phyloP scores from a whole-genome alignment of 169 alveolate genomes.

The Plasmodium sp. region DNA sequence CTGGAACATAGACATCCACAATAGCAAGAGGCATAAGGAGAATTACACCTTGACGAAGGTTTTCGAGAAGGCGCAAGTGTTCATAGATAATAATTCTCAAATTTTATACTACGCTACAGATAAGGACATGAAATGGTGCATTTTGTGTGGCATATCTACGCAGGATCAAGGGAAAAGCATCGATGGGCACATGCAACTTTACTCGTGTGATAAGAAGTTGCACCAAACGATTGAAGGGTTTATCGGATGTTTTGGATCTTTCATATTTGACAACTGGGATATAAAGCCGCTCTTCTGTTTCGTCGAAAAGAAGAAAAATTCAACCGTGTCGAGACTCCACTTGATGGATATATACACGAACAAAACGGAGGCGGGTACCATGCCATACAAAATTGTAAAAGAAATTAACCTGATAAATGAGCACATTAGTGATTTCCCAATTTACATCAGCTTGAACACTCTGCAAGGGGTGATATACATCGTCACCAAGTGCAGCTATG shows the following conservation, averaged over 20 bases:
- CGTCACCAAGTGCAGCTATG: slow-evolving; percentile 84
- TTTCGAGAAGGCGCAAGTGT: slow-evolving; percentile 91
- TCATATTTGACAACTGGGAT: slow-evolving; percentile 85
- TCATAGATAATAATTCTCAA: slow-evolving; percentile 90
- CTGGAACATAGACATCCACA: slow-evolving; percentile 88
- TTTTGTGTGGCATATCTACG: slow-evolving; percentile 93
- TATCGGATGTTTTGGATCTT: slow-evolving; percentile 94
- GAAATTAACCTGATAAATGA: slow-evolving; percentile 74
- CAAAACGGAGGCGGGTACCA: slow-evolving; percentile 29
- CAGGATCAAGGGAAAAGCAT: slow-evolving; percentile 91
- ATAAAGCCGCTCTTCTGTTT: slow-evolving; percentile 89
- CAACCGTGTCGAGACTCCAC: slow-evolving; percentile 90
- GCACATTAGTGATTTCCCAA: slow-evolving; percentile 83
- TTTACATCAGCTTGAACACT: slow-evolving; percentile 85
- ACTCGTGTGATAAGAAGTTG: slow-evolving; percentile 92
- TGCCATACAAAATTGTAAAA: slow-evolving; percentile 82
- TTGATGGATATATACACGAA: slow-evolving; percentile 93
- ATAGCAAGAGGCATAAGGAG: slow-evolving; percentile 76
- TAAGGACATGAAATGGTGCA: slow-evolving; percentile 93
- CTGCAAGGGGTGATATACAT: slow-evolving; percentile 87
- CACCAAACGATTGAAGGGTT: slow-evolving; percentile 96
- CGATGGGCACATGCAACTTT: slow-evolving; percentile 95
- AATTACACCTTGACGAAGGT: slow-evolving; percentile 85
- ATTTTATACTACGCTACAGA: slow-evolving; percentile 94
- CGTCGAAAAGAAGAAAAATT: slow-evolving; percentile 94